These are phyloP conservation scores for Glebionis coronaria DNA, from an alignment of 129 eudicot genomes.

Conservation along the genomic window DNA sequence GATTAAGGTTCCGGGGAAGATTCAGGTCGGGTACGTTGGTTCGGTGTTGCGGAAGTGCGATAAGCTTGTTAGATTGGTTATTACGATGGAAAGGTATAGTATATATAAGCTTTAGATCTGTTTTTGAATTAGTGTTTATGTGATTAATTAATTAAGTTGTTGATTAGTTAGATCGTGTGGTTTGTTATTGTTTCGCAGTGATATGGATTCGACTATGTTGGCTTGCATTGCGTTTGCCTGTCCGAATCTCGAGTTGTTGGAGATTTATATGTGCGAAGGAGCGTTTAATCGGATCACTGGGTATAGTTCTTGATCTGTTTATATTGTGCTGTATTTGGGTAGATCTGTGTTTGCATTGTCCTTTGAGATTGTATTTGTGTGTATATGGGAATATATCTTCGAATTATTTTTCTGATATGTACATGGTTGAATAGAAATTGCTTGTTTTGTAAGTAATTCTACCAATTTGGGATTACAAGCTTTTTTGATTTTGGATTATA, in stretches of 20 bases:
- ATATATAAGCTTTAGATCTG: slow-evolving; percentile 34
- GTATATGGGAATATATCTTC: no score
- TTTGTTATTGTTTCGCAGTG: slow-evolving; percentile 52
- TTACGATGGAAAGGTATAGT: slow-evolving; percentile 81
- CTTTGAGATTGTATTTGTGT: neutral
- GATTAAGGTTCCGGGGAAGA: slow-evolving; percentile 64
- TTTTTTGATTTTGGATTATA: no score
- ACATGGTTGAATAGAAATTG: no score
- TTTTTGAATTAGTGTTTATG: neutral
- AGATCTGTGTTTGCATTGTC: neutral
- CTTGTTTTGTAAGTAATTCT: no score
- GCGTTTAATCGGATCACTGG: slow-evolving; percentile 80
- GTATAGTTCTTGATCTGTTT: slow-evolving; percentile 32
- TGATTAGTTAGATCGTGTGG: neutral
- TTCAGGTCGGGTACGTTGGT: slow-evolving; percentile 66
- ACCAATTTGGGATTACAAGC: no score
- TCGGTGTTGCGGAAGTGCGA: slow-evolving; percentile 79
- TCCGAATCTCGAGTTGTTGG: slow-evolving; percentile 70
- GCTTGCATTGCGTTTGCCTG: slow-evolving; percentile 98
- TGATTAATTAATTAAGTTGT: neutral
- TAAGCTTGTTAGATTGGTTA: slow-evolving; percentile 61
- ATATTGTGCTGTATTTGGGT: neutral
- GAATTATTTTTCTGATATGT: no score
- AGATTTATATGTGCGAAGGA: slow-evolving; percentile 51
- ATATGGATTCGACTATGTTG: slow-evolving; percentile 82